Conservation (phyloP, 73 alveolate species). For the Effrenium voratum region DNA sequence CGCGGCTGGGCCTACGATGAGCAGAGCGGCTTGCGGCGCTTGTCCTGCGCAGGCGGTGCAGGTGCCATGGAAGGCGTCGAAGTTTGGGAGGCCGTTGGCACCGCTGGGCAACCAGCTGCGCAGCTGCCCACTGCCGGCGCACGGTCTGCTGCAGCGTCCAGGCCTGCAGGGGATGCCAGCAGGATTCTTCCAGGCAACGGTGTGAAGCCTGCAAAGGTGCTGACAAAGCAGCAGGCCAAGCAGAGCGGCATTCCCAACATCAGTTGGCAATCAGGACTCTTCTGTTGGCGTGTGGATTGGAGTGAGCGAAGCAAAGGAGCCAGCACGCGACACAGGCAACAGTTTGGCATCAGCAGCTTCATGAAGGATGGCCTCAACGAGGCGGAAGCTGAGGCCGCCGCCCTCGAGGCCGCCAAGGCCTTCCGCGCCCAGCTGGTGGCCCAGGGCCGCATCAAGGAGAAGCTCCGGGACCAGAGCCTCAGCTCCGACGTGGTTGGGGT, state of each 20-base stretch:
- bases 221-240: background rate
- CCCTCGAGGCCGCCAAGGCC: conserved; percentile 49
- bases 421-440: conserved; percentile 38
- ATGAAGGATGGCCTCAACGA: background rate
- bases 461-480: background rate
- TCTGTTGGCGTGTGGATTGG: background rate
- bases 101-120: too few relatives aligned
- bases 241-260: conserved; percentile 17
- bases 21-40: background rate
- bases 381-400: conserved; percentile 1
- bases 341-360: background rate
- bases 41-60: conserved; percentile 9
- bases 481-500: background rate
- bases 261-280: background rate
- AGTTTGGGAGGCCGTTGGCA: conserved; percentile 1
- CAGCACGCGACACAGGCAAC: background rate
- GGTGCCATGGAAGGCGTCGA: conserved; percentile 42
- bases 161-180: background rate
- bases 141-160: background rate
- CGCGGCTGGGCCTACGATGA: conserved; percentile 29
- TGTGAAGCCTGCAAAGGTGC: background rate
- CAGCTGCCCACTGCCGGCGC: background rate
- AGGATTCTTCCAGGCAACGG: background rate
- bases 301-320: too few relatives aligned
- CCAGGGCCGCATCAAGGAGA: background rate